Evolutionary conservation across 2,329 filamentous ascomycete genomes (phyloP), one percentile per base, ranked within the genome.

Genomic region (Colletotrichum sp.): DNA sequence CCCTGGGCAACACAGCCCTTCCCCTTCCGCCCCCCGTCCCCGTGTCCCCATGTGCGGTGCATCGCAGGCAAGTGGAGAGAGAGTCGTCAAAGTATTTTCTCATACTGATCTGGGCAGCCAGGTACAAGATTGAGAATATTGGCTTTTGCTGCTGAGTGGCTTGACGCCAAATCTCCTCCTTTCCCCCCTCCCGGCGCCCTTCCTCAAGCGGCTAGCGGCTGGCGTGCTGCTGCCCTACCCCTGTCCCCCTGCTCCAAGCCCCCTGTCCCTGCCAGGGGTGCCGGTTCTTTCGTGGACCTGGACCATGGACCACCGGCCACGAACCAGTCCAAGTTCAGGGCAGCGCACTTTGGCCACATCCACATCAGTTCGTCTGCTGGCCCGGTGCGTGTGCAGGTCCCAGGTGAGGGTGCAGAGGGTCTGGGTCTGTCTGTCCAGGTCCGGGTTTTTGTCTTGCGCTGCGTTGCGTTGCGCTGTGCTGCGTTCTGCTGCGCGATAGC

Each of bases 91-190:
- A 44, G 62, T 64, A 21, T 39, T 24, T 39, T 21, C 62, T 24
- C 62, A 16, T 36, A 16, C 21, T 39, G 13, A 16, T 18, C 13
- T 26, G 15, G 15, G 62, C 16, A 16, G 13, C 24, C 10, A 18
- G 32, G 15, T 44, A 64, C 62, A 26, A 62, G 55, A 69, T 12
- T 59, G 59, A 21, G 39, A 36, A 59, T 72, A 44, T 15, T 65
- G 44, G 44, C 44, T 52, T 52, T 52, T 32, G 57, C 28, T 44
- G 73, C 69, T 76, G 49, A 44, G 72, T 72, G 69, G 71, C 74
- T 74, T 59, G 71, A 77, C 71, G 74, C 74, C 66, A 77, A 75
- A 77, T 75, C 74, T 76, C 74, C 71, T 62, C 65, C 71, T 72
- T 49, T 57, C 44, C 71, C 71, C 74, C 73, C 39, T 63, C 73